A percentile compares a stretch with the other conserved stretches of the same genome.
Evolutionary conservation across 106 monocot genomes (phyloP).

Genomic region (Chionographis japonica): DNA sequence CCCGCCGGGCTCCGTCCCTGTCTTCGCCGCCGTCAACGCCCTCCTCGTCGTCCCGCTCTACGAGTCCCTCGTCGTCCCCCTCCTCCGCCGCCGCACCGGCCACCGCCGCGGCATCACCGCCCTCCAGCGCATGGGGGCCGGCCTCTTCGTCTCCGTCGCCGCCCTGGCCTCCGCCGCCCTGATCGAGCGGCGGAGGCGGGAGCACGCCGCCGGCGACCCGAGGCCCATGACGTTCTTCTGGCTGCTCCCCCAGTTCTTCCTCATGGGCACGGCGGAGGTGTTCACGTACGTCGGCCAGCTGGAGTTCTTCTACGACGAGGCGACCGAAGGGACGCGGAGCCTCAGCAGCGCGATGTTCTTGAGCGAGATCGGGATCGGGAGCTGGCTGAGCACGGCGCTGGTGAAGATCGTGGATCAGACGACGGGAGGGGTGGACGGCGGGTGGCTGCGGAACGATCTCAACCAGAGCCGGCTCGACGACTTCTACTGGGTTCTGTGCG

Average conservation of each 20-base stretch:
- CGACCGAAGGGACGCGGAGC: conserved; percentile 39
- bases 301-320: conserved; percentile 53
- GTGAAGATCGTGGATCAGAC: conserved; percentile 20
- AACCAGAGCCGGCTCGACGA: conserved; percentile 38
- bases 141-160: conserved; percentile 31
- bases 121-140: conserved; percentile 51
- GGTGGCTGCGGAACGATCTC: conserved; percentile 36
- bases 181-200: conserved; percentile 22
- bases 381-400: conserved; percentile 20
- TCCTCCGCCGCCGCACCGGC: conserved; percentile 28
- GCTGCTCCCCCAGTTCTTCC: conserved; percentile 54
- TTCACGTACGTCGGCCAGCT: conserved; percentile 52
- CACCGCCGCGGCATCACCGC: conserved; percentile 33
- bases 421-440: conserved; percentile 19
- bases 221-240: conserved; percentile 22
- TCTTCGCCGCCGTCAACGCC: conserved; percentile 32
- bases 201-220: neutral
- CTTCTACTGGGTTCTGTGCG: conserved; percentile 46
- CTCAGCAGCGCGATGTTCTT: conserved; percentile 30
- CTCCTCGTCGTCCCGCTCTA: conserved; percentile 37
- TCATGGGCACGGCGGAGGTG: conserved; percentile 37
- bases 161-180: conserved; percentile 22
- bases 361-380: conserved; percentile 28
- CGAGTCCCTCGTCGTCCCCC: conserved; percentile 28
- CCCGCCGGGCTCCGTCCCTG: conserved; percentile 37